Evolutionary conservation across 2,329 filamentous ascomycete genomes (phyloP).

Genomic region (Verticillium zaregamsianum): DNA sequence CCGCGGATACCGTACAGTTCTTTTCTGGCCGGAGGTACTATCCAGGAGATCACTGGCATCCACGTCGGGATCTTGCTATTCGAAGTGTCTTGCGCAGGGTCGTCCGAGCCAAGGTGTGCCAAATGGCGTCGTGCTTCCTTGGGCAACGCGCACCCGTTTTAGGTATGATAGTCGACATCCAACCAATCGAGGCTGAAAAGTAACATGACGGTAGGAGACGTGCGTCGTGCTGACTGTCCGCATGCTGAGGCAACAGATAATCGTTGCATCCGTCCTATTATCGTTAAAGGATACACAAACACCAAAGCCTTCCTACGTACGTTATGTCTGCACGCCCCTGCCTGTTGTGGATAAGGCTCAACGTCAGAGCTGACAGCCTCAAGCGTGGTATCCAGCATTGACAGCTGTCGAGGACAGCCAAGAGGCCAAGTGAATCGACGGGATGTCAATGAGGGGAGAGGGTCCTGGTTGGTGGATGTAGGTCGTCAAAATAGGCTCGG

Average conservation of each 20-base stretch:
- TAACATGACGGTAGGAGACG: no score
- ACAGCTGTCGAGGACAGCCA: neutral
- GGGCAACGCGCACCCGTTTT: no score
- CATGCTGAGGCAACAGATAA: no score
- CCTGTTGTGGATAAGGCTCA: neutral
- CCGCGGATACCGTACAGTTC: neutral
- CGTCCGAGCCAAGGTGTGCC: no score
- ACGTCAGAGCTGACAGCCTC: neutral
- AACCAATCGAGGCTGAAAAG: no score
- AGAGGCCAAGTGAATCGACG: neutral
- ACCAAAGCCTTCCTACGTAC: neutral
- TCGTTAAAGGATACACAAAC: neutral
- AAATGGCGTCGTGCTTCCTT: no score
- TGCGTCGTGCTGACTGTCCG: no score
- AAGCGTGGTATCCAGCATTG: neutral
- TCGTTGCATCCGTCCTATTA: neutral
- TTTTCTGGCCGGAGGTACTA: neutral
- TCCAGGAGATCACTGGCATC: neutral
- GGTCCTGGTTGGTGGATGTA: neutral
- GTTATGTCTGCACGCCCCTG: neutral
- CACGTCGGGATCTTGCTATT: no score
- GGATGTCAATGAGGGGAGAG: conserved; percentile 4
- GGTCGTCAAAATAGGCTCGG: conserved; percentile 14
- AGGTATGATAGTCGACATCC: no score
- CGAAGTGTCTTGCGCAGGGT: no score